Conservation (phyloP, 768 basidiomycete genomes). For the Candolleomyces aberdarensis region DNA sequence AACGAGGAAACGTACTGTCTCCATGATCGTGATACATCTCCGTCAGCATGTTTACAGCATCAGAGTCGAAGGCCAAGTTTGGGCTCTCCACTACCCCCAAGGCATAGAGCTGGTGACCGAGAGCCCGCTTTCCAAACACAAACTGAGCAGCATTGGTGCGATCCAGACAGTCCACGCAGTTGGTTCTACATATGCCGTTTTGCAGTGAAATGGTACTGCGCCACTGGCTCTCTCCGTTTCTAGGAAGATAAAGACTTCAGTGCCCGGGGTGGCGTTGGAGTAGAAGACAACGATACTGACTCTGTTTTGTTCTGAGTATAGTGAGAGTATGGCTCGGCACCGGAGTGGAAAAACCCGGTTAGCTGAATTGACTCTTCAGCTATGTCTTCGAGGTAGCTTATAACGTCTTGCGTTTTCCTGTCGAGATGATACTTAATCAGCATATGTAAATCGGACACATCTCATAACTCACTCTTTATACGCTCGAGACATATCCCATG, state of each 20-base stretch:
- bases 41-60: slow-evolving; percentile 94
- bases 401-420: slow-evolving; percentile 94
- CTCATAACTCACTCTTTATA: slow-evolving; percentile 74
- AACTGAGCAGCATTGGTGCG: slow-evolving; percentile 97
- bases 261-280: not conserved
- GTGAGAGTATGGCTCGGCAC: slow-evolving; percentile 80
- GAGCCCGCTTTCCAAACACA: slow-evolving; percentile 90
- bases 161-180: slow-evolving; percentile 97
- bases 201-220: slow-evolving; percentile 75
- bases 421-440: not conserved
- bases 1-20: slow-evolving; percentile 60
- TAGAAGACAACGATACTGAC: slow-evolving; percentile 25
- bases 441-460: not conserved
- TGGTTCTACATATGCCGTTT: slow-evolving; percentile 88
- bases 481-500: slow-evolving; percentile 96
- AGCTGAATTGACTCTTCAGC: slow-evolving; percentile 90
- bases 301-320: slow-evolving; percentile 45
- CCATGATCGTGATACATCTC: slow-evolving; percentile 99
- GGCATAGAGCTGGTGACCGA: slow-evolving; percentile 94
- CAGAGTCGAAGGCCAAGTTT: slow-evolving; percentile 86
- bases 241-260: not conserved
- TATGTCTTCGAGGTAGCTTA: slow-evolving; percentile 90
- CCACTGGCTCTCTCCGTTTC: slow-evolving; percentile 39
- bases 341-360: slow-evolving; percentile 95
- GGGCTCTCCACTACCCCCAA: slow-evolving; percentile 87